These are phyloP conservation scores for Erysimum pusillum DNA, from an alignment of 441 rosid species.

Conservation along the genomic window DNA sequence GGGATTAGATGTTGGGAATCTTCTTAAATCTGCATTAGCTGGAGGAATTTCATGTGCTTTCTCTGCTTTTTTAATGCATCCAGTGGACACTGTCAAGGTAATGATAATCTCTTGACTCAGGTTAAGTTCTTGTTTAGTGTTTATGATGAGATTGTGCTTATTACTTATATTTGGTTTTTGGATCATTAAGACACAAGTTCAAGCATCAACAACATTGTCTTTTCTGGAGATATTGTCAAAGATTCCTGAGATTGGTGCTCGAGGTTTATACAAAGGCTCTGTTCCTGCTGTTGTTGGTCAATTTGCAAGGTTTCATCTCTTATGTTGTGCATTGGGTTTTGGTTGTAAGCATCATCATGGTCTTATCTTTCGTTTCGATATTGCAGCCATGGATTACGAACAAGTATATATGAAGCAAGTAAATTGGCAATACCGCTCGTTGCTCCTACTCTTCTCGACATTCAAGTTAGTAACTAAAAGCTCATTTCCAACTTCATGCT, in stretches of 20 bases:
- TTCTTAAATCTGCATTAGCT: slow-evolving; percentile 90
- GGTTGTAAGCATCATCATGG: background rate
- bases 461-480: slow-evolving; percentile 75
- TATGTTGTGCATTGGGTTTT: background rate
- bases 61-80: slow-evolving; percentile 86
- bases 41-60: slow-evolving; percentile 96
- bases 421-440: slow-evolving; percentile 74
- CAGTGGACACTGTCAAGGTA: slow-evolving; percentile 91
- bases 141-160: background rate
- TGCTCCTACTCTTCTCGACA: slow-evolving; percentile 81
- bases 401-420: slow-evolving; percentile 89
- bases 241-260: slow-evolving; percentile 88
- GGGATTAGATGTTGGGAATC: slow-evolving; percentile 75
- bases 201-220: slow-evolving; percentile 78
- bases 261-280: slow-evolving; percentile 87
- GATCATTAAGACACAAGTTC: slow-evolving; percentile 79
- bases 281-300: slow-evolving; percentile 94
- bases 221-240: slow-evolving; percentile 79
- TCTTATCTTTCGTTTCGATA: slow-evolving; percentile 17
- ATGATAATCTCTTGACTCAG: slow-evolving; percentile 20
- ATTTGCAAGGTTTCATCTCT: slow-evolving; percentile 76
- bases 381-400: slow-evolving; percentile 90
- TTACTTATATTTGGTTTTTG: background rate
- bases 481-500: slow-evolving; percentile 5
- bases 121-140: slow-evolving; percentile 7